Evolutionary conservation across 2,329 filamentous ascomycete species (phyloP).

Genomic region (Hypomyces rosellus): DNA sequence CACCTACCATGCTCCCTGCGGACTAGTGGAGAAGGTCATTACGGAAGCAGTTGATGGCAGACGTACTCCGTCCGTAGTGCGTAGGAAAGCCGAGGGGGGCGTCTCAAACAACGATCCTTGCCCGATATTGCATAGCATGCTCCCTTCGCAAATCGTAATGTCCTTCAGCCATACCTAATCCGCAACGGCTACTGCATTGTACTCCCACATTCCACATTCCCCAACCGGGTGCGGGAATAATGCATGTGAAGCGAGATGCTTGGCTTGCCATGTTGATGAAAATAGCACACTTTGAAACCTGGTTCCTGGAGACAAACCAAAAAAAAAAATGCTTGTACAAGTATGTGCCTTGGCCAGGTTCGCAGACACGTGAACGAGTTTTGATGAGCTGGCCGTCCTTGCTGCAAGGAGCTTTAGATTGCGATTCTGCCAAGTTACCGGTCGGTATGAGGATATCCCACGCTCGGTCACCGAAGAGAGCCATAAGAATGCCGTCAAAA

Average conservation of each 20-base stretch:
- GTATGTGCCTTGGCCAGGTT: no score
- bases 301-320: no score
- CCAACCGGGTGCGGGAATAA: neutral
- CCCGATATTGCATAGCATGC: constrained; percentile 1
- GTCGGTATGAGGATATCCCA: neutral
- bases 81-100: neutral
- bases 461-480: neutral
- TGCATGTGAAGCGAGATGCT: no score
- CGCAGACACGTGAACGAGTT: no score
- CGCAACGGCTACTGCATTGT: neutral
- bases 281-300: no score
- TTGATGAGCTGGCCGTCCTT: neutral
- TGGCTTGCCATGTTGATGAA: no score
- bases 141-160: neutral
- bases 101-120: neutral
- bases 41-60: neutral
- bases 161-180: neutral
- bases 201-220: neutral
- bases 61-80: constrained; percentile 1
- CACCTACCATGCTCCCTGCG: neutral
- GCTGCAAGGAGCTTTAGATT: constrained; percentile 5
- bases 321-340: no score
- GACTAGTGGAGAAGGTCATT: neutral
- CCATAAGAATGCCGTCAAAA: no score
- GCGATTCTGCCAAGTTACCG: neutral